Conservation (phyloP, 2,329 filamentous ascomycete species). For the Phialophora tarda region DNA sequence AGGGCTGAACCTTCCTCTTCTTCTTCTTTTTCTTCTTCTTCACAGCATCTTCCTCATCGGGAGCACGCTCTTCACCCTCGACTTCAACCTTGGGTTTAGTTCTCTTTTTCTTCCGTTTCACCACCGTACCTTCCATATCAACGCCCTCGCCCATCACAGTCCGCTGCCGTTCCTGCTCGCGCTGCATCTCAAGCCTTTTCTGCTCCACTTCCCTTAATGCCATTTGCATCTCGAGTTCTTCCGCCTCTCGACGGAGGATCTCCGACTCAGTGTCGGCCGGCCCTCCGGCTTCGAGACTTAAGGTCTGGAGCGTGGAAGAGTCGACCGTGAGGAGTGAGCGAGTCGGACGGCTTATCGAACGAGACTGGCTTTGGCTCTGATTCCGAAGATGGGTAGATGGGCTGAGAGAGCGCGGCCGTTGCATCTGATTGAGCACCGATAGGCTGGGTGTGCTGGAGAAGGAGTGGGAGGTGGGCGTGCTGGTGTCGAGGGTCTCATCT, state of each 20-base stretch:
- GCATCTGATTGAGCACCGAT: conserved; percentile 27
- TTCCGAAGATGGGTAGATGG: conserved; percentile 10
- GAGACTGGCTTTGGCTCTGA: conserved; percentile 6
- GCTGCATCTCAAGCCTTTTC: conserved; percentile 80
- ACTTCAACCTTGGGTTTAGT: conserved; percentile 44
- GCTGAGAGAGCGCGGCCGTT: conserved; percentile 31
- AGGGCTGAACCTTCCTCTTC: conserved; percentile 36
- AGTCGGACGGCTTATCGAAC: conserved; percentile 48
- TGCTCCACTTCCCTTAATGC: conserved; percentile 89
- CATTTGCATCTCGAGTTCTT: conserved; percentile 86
- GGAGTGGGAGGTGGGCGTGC: conserved; percentile 49
- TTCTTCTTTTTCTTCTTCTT: conserved; percentile 41
- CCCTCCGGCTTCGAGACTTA: conserved; percentile 67
- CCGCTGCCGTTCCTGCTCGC: conserved; percentile 51
- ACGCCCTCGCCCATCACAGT: conserved; percentile 55
- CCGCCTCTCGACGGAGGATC: conserved; percentile 69
- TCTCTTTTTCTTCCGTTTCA: conserved; percentile 68
- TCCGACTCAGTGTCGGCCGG: conserved; percentile 40
- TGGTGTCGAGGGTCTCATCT: conserved; percentile 70
- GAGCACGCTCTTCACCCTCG: conserved; percentile 14
- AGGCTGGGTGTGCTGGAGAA: conserved; percentile 25
- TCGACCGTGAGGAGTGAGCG: conserved; percentile 82
- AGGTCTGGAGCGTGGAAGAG: conserved; percentile 76
- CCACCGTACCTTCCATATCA: conserved; percentile 52
- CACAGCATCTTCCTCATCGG: conserved; percentile 21